phyloP scores from a whole-genome alignment of 305 asterid species.

The Nicotiana rustica region DNA sequence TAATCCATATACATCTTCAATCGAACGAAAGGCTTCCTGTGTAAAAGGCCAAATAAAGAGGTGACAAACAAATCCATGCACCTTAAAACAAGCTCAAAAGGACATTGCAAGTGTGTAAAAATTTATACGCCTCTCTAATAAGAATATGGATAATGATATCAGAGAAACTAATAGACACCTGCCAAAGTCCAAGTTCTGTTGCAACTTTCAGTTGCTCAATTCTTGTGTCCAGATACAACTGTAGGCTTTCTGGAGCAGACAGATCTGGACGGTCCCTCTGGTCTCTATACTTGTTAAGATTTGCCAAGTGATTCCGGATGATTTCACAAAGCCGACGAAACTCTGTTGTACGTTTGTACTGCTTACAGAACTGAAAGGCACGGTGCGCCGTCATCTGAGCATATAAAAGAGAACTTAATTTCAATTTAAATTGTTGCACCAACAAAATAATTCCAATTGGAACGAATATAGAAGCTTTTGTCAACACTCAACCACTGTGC shows the following conservation, averaged over 20 bases:
- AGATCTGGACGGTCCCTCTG: constrained; percentile 59
- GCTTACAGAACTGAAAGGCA: constrained; percentile 58
- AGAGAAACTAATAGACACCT: constrained; percentile 41
- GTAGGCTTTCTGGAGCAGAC: constrained; percentile 53
- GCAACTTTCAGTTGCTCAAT: constrained; percentile 55
- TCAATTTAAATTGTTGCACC: constrained; percentile 18
- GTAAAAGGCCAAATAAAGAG: not conserved
- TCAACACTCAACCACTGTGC: not conserved
- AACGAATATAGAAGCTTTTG: not conserved
- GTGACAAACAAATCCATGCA: constrained; percentile 28
- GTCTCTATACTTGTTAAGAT: constrained; percentile 54
- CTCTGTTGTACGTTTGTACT: constrained; percentile 52
- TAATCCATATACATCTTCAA: constrained; percentile 52
- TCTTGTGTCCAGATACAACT: constrained; percentile 54
- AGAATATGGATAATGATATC: not conserved
- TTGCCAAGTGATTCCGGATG: constrained; percentile 55
- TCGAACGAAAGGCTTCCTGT: constrained; percentile 55
- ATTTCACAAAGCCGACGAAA: constrained; percentile 53
- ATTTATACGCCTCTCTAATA: not conserved
- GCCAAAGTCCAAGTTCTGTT: constrained; percentile 55
- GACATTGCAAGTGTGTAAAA: not conserved
- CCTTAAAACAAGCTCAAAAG: constrained; percentile 14
- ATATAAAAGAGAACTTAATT: constrained; percentile 24
- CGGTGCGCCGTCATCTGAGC: constrained; percentile 53
- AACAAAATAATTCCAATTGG: constrained; percentile 10